Evolutionary conservation across 1,139 yeast genomes (phyloP), one percentile per base, ranked within the genome.

Genomic region (Candida albicans): DNA sequence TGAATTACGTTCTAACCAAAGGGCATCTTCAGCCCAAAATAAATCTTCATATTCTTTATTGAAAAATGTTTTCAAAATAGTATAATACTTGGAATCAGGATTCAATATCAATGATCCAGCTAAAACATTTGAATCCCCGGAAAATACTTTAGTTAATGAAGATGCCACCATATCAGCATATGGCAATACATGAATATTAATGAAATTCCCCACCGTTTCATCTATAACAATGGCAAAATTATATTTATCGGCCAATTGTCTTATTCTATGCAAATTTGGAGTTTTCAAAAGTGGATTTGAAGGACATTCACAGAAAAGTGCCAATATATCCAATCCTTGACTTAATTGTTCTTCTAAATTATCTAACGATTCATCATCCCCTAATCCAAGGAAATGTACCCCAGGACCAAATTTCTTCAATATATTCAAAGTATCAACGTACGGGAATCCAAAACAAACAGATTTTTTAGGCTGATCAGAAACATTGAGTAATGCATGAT

Each of bases 41-140:
- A 75, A 65, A 57, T 91, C 96, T 52, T 79, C 86, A 58, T 85
- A 95, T 35, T 73, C 68, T 6, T 69, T 68, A 48, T 75, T 59
- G 56, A 84, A 72, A 49, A 77, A 77, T 24, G 62, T 51, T 58
- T 84, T 83, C 43, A 91, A 75, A 34, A 54, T 53, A 0, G 53
- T 43, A 63, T 87, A 89, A 49, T 66, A 67, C 36, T 65, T 68
- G 11, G 93, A 76, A 10, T 71, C 58, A 7, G 93, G 87, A 58
- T 91, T 93, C 53, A 93, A 67, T 9, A 90, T 84, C 49, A 91
- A 65, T 11, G 95, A 84, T 4, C 99, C 99, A 0, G 93, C 96
- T 91, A 91, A 87, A 42, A 93, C 97, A 58, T 91, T 90, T 37
- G 96, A 85, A 61, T 89, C 97, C 13, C 98, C 98, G 26, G 95